Percentiles rank a stretch among this genome's conserved stretches.
Evolutionary conservation across 2,329 filamentous ascomycete species (phyloP).

Genomic region (Ophioceras dolichostomum): DNA sequence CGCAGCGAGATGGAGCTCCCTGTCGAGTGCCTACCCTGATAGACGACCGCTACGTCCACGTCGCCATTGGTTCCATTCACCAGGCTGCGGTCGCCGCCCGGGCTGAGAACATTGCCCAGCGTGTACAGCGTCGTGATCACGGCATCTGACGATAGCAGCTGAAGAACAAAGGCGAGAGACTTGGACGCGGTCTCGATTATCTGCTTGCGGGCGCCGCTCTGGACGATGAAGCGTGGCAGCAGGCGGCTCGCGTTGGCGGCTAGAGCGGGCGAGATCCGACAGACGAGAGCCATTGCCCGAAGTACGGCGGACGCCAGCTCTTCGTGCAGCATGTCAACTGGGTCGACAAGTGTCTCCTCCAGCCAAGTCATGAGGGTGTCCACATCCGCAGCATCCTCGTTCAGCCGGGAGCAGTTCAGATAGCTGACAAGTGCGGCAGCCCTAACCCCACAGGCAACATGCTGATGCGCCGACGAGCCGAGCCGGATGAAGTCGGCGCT

Average conservation of each 20-base stretch:
- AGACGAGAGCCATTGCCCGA: constrained; percentile 70
- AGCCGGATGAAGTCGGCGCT: constrained; percentile 83
- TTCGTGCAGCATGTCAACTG: constrained; percentile 70
- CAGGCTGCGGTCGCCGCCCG: constrained; percentile 43
- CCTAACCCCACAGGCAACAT: constrained; percentile 75
- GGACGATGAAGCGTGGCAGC: constrained; percentile 78
- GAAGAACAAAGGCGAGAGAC: constrained; percentile 71
- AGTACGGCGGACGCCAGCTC: constrained; percentile 67
- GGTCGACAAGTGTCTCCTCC: constrained; percentile 67
- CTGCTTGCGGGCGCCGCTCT: constrained; percentile 57
- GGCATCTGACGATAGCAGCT: constrained; percentile 77
- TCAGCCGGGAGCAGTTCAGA: constrained; percentile 71
- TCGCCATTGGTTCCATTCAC: constrained; percentile 39
- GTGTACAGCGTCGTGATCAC: constrained; percentile 93
- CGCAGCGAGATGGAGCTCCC: constrained; percentile 73
- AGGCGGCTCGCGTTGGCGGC: constrained; percentile 67
- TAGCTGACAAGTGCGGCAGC: constrained; percentile 71
- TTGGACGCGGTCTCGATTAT: constrained; percentile 70
- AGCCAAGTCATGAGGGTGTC: constrained; percentile 77
- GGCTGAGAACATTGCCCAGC: constrained; percentile 87
- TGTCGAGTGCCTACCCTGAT: constrained; percentile 43
- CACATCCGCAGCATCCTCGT: constrained; percentile 68
- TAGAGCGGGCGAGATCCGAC: constrained; percentile 59
- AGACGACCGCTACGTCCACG: constrained; percentile 29
- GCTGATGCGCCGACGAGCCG: constrained; percentile 76